Base-by-base conservation (phyloP, 768 basidiomycete species). In the Tephrocybe sp. region DNA sequence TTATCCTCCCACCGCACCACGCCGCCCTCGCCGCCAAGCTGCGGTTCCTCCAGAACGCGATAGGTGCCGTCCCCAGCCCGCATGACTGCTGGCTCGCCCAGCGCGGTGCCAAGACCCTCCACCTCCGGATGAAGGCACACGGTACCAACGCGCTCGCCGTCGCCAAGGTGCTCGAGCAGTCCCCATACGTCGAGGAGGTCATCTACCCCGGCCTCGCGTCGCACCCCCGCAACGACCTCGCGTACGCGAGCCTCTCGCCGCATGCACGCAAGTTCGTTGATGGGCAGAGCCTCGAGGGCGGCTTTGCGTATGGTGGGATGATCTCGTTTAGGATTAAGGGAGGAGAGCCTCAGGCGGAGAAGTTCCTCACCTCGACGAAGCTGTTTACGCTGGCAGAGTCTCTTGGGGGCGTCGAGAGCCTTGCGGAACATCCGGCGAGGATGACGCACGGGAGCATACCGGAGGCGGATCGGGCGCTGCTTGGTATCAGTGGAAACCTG, bases 291-390 rank as follows among this genome's bases (percentile, higher is more conserved):
- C 45, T 58, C 36, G 63, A 60, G 9, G 72, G 68, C 1, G 91
- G 88, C 0, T 89, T 98, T 72, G 93, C 94, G 0, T 93, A 85
- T 63, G 87, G 90, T 8, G 95, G 96, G 4, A 93, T 98, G 86
- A 78, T 98, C 46, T 83, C 86, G 73, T 93, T 80, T 79, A 85
- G 55, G 75, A 84, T 75, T 70, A 83, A 40, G 72, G 89, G 83
- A 1, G 78, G 83, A 1, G 65, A 70, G 24, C 62, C 53, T 40
- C 76, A 79, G 55, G 86, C 90, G 2, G 78, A 86, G 45, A 72
- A 61, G 53, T 94, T 97, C 72, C 65, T 95, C 50, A 81, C 79
- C 0, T 66, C 79, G 0, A 76, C 84, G 3, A 67, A 80, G 23
- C 63, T 95, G 28, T 93, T 94, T 62, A 78, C 85, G 21, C 75